phyloP scores from a whole-genome alignment of 495 filamentous ascomycete genomes.

The Xylaria flabelliformis region DNA sequence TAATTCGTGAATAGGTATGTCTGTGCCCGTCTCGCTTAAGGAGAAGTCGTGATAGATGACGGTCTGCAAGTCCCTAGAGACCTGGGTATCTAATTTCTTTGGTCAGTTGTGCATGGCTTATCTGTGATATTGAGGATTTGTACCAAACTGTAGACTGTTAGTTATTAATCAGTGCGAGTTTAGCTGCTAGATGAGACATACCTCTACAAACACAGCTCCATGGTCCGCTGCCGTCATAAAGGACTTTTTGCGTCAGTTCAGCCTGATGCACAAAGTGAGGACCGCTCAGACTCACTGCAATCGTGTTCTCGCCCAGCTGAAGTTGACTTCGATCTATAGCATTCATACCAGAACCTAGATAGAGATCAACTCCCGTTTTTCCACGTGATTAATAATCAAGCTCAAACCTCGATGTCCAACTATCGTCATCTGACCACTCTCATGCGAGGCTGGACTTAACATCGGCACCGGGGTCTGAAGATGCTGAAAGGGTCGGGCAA shows the following conservation, averaged over 20 bases:
- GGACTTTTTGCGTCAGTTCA: slow-evolving; percentile 32
- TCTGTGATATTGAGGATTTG: neutral
- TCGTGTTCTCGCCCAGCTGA: slow-evolving; percentile 51
- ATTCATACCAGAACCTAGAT: slow-evolving; percentile 40
- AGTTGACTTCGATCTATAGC: slow-evolving; percentile 34
- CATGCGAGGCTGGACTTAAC: neutral
- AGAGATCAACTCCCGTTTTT: neutral
- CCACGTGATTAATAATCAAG: slow-evolving; percentile 7
- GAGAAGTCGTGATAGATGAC: slow-evolving; percentile 52
- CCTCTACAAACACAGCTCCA: slow-evolving; percentile 50
- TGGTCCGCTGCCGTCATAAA: slow-evolving; percentile 41
- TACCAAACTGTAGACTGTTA: slow-evolving; percentile 15
- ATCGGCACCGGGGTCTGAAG: slow-evolving; percentile 19
- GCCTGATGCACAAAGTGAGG: neutral
- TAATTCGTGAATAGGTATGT: slow-evolving; percentile 46
- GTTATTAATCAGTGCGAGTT: neutral
- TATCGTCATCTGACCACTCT: slow-evolving; percentile 21
- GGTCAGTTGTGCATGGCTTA: neutral
- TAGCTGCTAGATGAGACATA: slow-evolving; percentile 23
- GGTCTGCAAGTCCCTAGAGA: slow-evolving; percentile 48
- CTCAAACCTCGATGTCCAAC: slow-evolving; percentile 43
- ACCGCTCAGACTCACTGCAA: neutral
- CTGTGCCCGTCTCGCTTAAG: slow-evolving; percentile 48
- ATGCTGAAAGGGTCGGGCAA: slow-evolving; percentile 34
- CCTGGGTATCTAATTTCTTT: slow-evolving; percentile 45